These are phyloP conservation scores for Corinectria fuckeliana DNA, from an alignment of 2,329 filamentous ascomycete genomes.

Conservation along the genomic window DNA sequence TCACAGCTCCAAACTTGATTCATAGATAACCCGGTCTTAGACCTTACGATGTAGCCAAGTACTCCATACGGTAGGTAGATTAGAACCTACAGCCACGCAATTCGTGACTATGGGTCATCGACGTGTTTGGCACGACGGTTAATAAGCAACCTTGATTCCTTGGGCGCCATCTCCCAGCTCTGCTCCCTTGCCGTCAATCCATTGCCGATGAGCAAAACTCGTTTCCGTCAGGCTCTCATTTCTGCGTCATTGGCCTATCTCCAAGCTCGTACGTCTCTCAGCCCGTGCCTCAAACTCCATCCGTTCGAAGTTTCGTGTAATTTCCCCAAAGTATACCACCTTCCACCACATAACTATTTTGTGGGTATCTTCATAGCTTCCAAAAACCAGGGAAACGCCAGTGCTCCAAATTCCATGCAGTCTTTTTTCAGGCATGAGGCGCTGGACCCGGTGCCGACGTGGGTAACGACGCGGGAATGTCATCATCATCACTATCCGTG, in stretches of 20 bases:
- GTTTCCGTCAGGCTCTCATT: not conserved
- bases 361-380: not conserved
- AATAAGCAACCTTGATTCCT: not conserved
- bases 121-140: not conserved
- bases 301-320: not conserved
- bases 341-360: not conserved
- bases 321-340: not conserved
- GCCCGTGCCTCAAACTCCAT: not conserved
- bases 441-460: slow-evolving; percentile 8
- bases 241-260: not conserved
- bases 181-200: not conserved
- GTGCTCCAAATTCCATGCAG: not conserved
- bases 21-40: not conserved
- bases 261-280: not conserved
- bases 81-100: not conserved
- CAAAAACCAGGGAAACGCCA: slow-evolving; percentile 23
- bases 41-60: no score
- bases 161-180: not conserved
- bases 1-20: not conserved
- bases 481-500: slow-evolving; percentile 33
- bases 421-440: not conserved
- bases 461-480: slow-evolving; percentile 39
- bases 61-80: not conserved
- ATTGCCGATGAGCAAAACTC: not conserved
- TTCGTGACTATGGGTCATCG: not conserved